Conservation (phyloP, 2,329 filamentous ascomycete species). For the Ophiostoma montium region DNA sequence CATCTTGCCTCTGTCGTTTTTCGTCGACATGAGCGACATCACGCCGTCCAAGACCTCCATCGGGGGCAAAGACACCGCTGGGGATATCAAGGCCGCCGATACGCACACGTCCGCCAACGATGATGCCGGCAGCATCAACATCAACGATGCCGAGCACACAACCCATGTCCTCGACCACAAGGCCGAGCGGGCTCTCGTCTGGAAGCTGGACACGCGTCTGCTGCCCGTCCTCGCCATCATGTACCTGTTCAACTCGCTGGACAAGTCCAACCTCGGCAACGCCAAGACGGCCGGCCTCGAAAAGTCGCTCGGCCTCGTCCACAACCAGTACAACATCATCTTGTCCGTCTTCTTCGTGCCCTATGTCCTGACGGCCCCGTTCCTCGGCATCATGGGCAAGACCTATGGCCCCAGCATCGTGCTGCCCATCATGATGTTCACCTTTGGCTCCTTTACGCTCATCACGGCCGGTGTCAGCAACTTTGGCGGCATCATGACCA, state of each 20-base stretch:
- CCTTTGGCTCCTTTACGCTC: slow-evolving; percentile 49
- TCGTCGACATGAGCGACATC: neutral
- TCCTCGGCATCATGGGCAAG: slow-evolving; percentile 49
- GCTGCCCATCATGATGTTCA: slow-evolving; percentile 58
- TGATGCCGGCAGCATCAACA: slow-evolving; percentile 3
- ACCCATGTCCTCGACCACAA: slow-evolving; percentile 23
- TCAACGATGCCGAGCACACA: slow-evolving; percentile 6
- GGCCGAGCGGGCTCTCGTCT: slow-evolving; percentile 35
- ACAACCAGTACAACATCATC: slow-evolving; percentile 46
- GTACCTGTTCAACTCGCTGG: slow-evolving; percentile 37
- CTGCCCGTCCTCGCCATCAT: slow-evolving; percentile 40
- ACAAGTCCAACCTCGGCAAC: slow-evolving; percentile 21
- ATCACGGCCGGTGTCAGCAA: slow-evolving; percentile 33
- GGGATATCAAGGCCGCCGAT: neutral
- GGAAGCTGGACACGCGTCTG: slow-evolving; percentile 40
- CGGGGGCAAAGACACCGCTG: neutral
- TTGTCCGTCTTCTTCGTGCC: slow-evolving; percentile 64
- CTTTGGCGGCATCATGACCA: slow-evolving; percentile 20
- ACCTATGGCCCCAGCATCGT: slow-evolving; percentile 53
- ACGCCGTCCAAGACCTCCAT: neutral
- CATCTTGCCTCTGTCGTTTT: neutral
- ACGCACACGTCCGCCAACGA: neutral
- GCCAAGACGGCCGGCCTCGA: slow-evolving; percentile 11
- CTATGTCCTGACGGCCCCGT: slow-evolving; percentile 55
- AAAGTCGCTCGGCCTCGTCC: slow-evolving; percentile 1